Conservation (phyloP, 495 filamentous ascomycete species). For the Xylaria curta region DNA sequence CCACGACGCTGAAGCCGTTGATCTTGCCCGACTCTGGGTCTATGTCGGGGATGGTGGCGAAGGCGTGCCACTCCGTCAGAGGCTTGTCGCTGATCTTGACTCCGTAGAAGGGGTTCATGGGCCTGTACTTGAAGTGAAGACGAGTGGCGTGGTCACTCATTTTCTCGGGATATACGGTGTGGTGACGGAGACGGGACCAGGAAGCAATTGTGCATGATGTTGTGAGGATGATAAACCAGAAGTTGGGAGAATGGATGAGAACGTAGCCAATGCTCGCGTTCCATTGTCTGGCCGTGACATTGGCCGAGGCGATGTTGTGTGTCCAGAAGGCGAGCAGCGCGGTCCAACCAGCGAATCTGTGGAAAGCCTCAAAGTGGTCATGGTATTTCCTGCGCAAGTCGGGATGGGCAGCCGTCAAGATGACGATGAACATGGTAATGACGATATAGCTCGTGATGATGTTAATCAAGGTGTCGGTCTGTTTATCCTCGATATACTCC, state of each 20-base stretch:
- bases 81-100: slow-evolving; percentile 62
- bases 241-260: slow-evolving; percentile 62
- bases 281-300: slow-evolving; percentile 59
- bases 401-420: slow-evolving; percentile 58
- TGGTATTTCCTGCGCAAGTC: slow-evolving; percentile 59
- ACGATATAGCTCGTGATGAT: slow-evolving; percentile 53
- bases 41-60: slow-evolving; percentile 72
- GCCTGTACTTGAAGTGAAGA: slow-evolving; percentile 70
- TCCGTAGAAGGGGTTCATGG: slow-evolving; percentile 58
- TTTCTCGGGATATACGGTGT: slow-evolving; percentile 64
- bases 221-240: slow-evolving; percentile 71
- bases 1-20: slow-evolving; percentile 71
- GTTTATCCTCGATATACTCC: slow-evolving; percentile 47
- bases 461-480: slow-evolving; percentile 37
- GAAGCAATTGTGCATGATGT: slow-evolving; percentile 68
- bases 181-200: slow-evolving; percentile 70
- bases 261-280: slow-evolving; percentile 44
- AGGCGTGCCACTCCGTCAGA: slow-evolving; percentile 80
- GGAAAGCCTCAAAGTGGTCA: slow-evolving; percentile 70
- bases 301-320: slow-evolving; percentile 67
- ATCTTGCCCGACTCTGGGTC: slow-evolving; percentile 51
- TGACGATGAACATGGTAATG: slow-evolving; percentile 46
- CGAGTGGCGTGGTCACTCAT: slow-evolving; percentile 74
- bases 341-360: slow-evolving; percentile 72
- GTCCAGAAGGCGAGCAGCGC: slow-evolving; percentile 67